Conservation (phyloP, 1,284 basidiomycete genomes). For the Agroathelia rolfsii region DNA sequence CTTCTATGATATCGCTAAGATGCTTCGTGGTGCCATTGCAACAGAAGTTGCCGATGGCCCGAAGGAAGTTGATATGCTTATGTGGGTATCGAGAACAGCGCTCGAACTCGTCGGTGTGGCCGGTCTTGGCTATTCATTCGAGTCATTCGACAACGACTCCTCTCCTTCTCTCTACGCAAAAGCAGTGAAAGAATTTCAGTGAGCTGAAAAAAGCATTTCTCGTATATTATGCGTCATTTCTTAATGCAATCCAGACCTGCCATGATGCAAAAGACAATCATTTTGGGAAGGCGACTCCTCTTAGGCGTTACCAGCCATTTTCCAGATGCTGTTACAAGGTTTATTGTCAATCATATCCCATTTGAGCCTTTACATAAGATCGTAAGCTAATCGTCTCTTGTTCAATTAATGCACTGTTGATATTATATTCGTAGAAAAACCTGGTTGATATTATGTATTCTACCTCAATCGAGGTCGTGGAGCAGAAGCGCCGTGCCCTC, state of each 20-base stretch:
- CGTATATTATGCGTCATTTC: constrained; percentile 19
- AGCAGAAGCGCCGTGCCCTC: constrained; percentile 9
- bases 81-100: constrained; percentile 20
- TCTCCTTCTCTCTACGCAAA: constrained; percentile 21
- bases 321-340: no score
- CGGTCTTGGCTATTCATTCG: constrained; percentile 32
- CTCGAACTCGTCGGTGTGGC: constrained; percentile 24
- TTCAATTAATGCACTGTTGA: no score
- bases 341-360: constrained; percentile 20
- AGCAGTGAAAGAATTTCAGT: constrained; percentile 20
- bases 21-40: constrained; percentile 19
- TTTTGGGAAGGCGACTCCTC: no score
- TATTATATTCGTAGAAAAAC: no score
- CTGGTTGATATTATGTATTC: constrained; percentile 13
- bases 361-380: constrained; percentile 21
- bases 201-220: no score
- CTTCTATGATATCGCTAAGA: constrained; percentile 25
- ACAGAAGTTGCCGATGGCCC: constrained; percentile 10
- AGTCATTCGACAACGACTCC: constrained; percentile 22
- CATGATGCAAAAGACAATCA: no score
- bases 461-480: constrained; percentile 8
- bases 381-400: no score
- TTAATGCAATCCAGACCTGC: no score
- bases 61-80: constrained; percentile 23
- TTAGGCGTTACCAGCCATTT: no score